Evolutionary conservation across 345 rosid genomes (phyloP).

Genomic region (Xanthoceras sorbifolium): DNA sequence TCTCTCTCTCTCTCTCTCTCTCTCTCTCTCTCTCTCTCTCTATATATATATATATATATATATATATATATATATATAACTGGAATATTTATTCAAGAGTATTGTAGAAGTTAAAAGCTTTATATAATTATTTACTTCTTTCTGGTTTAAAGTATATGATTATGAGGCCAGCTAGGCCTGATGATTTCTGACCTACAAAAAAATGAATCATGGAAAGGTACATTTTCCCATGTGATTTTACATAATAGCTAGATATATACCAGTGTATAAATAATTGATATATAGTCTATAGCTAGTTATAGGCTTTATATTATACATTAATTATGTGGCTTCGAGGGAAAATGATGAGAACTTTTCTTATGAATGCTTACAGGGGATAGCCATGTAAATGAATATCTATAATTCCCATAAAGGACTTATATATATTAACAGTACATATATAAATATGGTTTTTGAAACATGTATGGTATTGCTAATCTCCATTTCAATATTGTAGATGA

Average conservation of each 20-base stretch:
- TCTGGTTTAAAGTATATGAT: not conserved
- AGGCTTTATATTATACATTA: not conserved
- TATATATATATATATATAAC: too few relatives aligned
- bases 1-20: too few relatives aligned
- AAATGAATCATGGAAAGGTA: not conserved
- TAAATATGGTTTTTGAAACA: not conserved
- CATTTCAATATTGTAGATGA: not conserved
- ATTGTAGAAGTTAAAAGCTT: too few relatives aligned
- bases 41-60: too few relatives aligned
- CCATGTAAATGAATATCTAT: not conserved
- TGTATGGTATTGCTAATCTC: not conserved
- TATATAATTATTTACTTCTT: too few relatives aligned
- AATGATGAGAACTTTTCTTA: not conserved
- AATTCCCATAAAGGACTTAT: not conserved
- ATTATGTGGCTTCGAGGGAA: too few relatives aligned
- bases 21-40: too few relatives aligned
- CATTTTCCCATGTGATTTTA: conserved; percentile 3
- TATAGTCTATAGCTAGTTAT: not conserved
- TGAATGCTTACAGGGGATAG: not conserved
- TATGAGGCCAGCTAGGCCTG: not conserved
- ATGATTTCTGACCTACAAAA: not conserved
- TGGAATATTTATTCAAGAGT: too few relatives aligned
- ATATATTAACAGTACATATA: too few relatives aligned
- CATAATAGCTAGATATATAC: not conserved
- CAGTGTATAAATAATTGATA: not conserved